These are phyloP conservation scores for Flueggea neowawraea DNA, from an alignment of 441 rosid species.

Conservation along the genomic window DNA sequence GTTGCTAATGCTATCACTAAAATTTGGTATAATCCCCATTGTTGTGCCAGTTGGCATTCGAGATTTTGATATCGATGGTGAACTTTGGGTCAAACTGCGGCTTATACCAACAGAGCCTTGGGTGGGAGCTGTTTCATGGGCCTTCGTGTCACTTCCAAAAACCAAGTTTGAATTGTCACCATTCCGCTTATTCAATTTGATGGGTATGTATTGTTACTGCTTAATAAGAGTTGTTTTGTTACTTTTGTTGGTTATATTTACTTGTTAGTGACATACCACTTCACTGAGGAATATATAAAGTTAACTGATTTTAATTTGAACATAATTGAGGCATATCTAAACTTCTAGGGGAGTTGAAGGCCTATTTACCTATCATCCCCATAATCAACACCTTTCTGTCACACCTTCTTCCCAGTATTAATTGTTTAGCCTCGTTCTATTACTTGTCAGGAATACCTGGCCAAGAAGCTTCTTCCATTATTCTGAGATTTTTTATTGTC, in stretches of 20 bases:
- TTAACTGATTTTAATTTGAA: too few relatives aligned
- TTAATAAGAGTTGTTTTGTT: slow-evolving; percentile 8
- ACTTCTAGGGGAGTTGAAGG: too few relatives aligned
- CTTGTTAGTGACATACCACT: too few relatives aligned
- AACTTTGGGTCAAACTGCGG: slow-evolving; percentile 95
- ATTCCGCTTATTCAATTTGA: slow-evolving; percentile 85
- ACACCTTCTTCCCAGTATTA: too few relatives aligned
- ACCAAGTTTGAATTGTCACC: slow-evolving; percentile 93
- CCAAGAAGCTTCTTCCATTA: too few relatives aligned
- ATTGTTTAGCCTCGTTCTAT: too few relatives aligned
- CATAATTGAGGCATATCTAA: too few relatives aligned
- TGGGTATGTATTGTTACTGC: slow-evolving; percentile 55
- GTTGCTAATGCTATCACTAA: slow-evolving; percentile 80
- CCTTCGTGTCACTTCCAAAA: slow-evolving; percentile 94
- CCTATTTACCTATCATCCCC: too few relatives aligned
- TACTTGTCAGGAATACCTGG: too few relatives aligned
- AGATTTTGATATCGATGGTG: slow-evolving; percentile 96
- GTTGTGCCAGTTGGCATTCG: slow-evolving; percentile 88
- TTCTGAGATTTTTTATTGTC: too few relatives aligned
- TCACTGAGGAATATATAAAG: too few relatives aligned
- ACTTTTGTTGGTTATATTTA: background rate
- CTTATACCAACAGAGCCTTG: slow-evolving; percentile 88
- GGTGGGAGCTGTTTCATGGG: slow-evolving; percentile 95
- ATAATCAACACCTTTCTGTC: too few relatives aligned
- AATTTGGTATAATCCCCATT: slow-evolving; percentile 77